phyloP scores from a whole-genome alignment of 495 filamentous ascomycete species.

The Pseudoneurospora amorphoporcata region DNA sequence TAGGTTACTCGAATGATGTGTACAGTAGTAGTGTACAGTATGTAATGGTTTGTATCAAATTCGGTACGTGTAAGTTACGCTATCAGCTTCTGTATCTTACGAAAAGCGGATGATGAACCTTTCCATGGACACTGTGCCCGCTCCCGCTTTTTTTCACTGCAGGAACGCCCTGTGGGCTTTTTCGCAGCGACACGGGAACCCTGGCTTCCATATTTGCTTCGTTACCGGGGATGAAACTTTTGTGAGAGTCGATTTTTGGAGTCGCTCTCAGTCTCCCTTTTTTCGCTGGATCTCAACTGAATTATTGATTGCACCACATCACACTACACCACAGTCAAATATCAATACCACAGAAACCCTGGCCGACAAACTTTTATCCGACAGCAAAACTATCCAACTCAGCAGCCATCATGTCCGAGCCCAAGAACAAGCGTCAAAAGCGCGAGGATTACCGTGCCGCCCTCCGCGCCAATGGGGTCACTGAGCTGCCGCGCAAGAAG shows the following conservation, averaged over 20 bases:
- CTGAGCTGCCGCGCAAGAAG: constrained; percentile 70
- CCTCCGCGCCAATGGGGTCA: constrained; percentile 12
- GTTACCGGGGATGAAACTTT: neutral
- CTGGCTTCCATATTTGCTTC: neutral
- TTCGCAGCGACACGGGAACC: neutral
- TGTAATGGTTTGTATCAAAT: neutral
- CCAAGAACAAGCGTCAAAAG: constrained; percentile 57
- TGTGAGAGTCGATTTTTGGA: neutral
- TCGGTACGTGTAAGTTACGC: neutral
- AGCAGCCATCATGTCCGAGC: constrained; percentile 34
- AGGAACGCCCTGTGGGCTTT: neutral
- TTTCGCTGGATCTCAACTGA: neutral
- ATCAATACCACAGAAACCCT: neutral
- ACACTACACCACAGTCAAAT: neutral
- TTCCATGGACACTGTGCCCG: neutral
- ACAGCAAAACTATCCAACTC: constrained; percentile 1
- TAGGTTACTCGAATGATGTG: neutral
- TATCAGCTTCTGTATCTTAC: neutral
- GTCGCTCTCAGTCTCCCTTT: neutral
- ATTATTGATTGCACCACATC: neutral
- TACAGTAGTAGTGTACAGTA: neutral
- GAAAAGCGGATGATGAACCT: neutral
- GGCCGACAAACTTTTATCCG: neutral
- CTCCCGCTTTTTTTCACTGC: neutral
- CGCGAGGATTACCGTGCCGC: constrained; percentile 58